These are phyloP conservation scores for Lolium multiflorum DNA, from an alignment of 176 grass and related monocot genomes.

Conservation along the genomic window DNA sequence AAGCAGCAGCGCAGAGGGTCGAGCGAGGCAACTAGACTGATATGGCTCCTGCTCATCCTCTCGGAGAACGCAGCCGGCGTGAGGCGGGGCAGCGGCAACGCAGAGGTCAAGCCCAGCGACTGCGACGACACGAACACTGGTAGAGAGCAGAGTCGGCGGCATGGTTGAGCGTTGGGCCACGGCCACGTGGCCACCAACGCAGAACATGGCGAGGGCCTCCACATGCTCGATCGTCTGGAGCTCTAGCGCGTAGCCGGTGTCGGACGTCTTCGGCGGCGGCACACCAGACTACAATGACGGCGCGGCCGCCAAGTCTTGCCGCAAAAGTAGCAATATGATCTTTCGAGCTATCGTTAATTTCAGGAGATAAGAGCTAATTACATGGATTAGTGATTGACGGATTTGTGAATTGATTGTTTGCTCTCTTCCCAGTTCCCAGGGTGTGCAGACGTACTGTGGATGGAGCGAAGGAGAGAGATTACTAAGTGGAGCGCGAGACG, in stretches of 20 bases:
- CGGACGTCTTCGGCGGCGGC: constrained; percentile 86
- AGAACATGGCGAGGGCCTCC: constrained; percentile 84
- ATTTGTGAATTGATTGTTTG: background rate
- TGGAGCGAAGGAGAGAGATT: too few species aligned
- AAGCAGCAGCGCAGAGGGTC: too few species aligned
- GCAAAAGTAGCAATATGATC: constrained; percentile 61
- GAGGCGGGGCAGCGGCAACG: too few species aligned
- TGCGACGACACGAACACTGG: too few species aligned
- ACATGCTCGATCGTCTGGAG: constrained; percentile 99
- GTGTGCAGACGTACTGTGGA: too few species aligned
- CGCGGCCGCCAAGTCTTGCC: constrained; percentile 66
- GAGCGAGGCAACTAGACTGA: too few species aligned
- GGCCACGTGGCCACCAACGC: constrained; percentile 63
- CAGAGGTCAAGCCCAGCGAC: too few species aligned
- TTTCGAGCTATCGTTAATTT: background rate
- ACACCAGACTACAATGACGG: constrained; percentile 81
- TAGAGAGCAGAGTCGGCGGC: too few species aligned
- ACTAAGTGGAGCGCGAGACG: too few species aligned
- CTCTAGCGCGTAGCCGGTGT: constrained; percentile 95
- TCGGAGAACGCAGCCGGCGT: too few species aligned
- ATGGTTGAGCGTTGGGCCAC: background rate
- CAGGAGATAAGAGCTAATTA: background rate
- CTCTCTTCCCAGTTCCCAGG: background rate
- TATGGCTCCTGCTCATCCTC: too few species aligned
- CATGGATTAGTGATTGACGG: background rate